These are phyloP conservation scores for Carex myosuroides DNA, from an alignment of 176 grass and related monocot genomes.

Conservation along the genomic window DNA sequence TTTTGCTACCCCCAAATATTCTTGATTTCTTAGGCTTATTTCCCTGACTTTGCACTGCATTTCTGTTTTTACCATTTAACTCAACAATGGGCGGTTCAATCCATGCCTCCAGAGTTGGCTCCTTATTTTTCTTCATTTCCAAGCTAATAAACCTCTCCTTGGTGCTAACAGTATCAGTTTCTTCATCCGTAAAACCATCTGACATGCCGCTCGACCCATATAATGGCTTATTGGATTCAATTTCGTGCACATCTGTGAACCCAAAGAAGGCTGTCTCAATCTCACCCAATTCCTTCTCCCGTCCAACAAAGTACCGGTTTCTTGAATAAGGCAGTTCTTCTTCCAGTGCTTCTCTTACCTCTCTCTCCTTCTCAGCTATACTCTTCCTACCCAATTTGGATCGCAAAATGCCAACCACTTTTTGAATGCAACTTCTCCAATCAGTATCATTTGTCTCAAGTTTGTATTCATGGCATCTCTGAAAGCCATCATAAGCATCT, in stretches of 20 bases:
- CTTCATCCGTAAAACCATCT: conserved; percentile 86
- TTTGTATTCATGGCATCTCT: conserved; percentile 75
- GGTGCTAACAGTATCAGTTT: conserved; percentile 58
- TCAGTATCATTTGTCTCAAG: conserved; percentile 81
- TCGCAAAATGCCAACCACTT: conserved; percentile 41
- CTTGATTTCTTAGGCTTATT: conserved; percentile 67
- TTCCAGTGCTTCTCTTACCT: conserved; percentile 34
- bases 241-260: conserved; percentile 59
- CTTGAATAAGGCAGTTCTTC: conserved; percentile 54
- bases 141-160: conserved; percentile 70
- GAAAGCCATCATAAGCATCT: conserved; percentile 85
- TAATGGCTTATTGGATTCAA: conserved; percentile 43
- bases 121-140: conserved; percentile 93
- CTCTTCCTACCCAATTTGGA: conserved; percentile 90
- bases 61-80: conserved; percentile 61
- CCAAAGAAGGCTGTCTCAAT: conserved; percentile 78
- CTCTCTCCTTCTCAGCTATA: conserved; percentile 55
- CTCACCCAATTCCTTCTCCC: conserved; percentile 91
- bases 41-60: conserved; percentile 58
- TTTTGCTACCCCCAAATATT: conserved; percentile 43
- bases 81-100: conserved; percentile 80
- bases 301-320: conserved; percentile 77
- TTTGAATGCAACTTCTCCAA: conserved; percentile 71
- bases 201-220: conserved; percentile 64
- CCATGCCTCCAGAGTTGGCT: conserved; percentile 91